phyloP scores from a whole-genome alignment of 2,329 filamentous ascomycete genomes.

The Sphaerostilbella broomeana region DNA sequence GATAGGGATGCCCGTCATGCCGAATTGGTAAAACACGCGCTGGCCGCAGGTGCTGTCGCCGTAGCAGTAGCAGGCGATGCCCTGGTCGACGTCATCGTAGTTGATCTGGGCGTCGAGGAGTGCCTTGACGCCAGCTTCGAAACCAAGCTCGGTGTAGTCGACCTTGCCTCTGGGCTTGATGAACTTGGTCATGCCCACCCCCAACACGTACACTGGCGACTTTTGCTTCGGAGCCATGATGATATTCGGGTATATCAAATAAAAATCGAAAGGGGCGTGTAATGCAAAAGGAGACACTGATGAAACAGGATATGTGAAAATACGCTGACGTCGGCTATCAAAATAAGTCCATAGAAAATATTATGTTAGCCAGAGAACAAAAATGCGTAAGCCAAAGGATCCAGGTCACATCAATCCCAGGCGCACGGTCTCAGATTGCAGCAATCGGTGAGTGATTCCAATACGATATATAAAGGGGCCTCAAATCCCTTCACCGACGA shows the following conservation, averaged over 20 bases:
- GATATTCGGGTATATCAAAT: not conserved
- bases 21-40: conserved; percentile 97
- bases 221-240: conserved; percentile 46
- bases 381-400: too few species aligned
- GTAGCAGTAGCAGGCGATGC: conserved; percentile 96
- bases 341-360: too few species aligned
- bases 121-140: conserved; percentile 85
- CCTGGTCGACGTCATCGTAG: conserved; percentile 94
- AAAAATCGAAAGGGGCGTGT: too few species aligned
- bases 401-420: too few species aligned
- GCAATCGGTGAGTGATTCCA: too few species aligned
- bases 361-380: too few species aligned
- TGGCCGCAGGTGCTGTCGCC: conserved; percentile 93
- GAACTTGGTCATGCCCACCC: conserved; percentile 99
- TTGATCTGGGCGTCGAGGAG: conserved; percentile 82
- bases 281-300: too few species aligned
- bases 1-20: conserved; percentile 92
- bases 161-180: conserved; percentile 93
- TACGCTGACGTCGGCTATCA: too few species aligned
- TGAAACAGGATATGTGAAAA: too few species aligned
- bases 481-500: too few species aligned
- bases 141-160: conserved; percentile 90
- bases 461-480: too few species aligned
- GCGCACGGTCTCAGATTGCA: too few species aligned
- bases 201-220: conserved; percentile 72